Base-by-base conservation (phyloP, 768 basidiomycete species). In the Daedalea quercina region DNA sequence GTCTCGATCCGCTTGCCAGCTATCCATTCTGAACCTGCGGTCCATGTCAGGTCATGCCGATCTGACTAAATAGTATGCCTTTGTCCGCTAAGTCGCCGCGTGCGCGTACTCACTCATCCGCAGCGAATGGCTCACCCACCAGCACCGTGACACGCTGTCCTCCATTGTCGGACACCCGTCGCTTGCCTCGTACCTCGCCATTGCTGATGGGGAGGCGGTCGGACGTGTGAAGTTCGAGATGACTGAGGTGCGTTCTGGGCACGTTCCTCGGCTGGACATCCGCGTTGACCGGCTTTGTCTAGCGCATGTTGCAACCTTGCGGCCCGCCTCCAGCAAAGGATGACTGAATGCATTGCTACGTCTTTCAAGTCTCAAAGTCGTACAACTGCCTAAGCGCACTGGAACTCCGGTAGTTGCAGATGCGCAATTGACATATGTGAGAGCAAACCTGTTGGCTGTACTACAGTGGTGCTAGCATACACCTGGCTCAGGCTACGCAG, bases 111-210 rank as follows among this genome's bases (percentile, higher is more conserved):
- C 19, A 54, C 51, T 35, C 28, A 17, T 53, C 49, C 3, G 2
- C 64, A 98, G 95, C 70, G 95, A 98, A 65, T 98, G 95, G 95
- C 70, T 95, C 44, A 96, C 93, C 7, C 92, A 97, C 70, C 95
- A 97, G 65, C 94, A 97, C 71, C 84, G 95, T 40, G 95, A 98
- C 67, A 94, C 93, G n/a, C 73, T 91, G 55, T 74, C 94, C 22
- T 88, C 94, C 9, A 94, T 98, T 57, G 84, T 94, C 43, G 93
- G 95, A 1, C 96, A 99, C 67, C 80, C 92, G 3, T 78, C 90
- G 0, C 71, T 99, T 52, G 73, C 84, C 13, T 90, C 90, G 1
- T 99, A 87, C 66, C 76, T 97, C 44, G 85, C 94, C 1, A 83
- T 98, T 62, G 94, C 94, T 13, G 95, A 99, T 58, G 92, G 93